phyloP scores from a whole-genome alignment of 2,329 filamentous ascomycete species.

The Penicillium nordicum region DNA sequence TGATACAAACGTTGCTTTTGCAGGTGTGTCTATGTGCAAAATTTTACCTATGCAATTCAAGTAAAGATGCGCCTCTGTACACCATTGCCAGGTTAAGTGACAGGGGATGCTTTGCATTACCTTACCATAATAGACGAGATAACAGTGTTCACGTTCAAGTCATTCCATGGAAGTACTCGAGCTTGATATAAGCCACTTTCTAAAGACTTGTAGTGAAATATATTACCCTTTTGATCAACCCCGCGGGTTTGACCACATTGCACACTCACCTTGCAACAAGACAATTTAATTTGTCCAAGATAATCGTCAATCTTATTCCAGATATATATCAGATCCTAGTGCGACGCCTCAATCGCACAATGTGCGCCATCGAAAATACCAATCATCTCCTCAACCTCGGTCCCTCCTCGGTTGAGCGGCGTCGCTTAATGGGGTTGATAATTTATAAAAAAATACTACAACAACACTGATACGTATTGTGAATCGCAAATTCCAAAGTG shows the following conservation, averaged over 20 bases:
- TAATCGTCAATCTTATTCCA: not conserved
- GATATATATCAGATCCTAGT: not conserved
- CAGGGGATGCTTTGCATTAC: slow-evolving; percentile 15
- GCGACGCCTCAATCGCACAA: not conserved
- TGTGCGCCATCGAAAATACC: not conserved
- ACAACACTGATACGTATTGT: not conserved
- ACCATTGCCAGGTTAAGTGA: slow-evolving; percentile 19
- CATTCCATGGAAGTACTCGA: slow-evolving; percentile 12
- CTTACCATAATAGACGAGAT: too few species aligned
- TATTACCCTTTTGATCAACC: not conserved
- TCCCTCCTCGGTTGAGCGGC: not conserved
- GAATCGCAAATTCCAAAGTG: not conserved
- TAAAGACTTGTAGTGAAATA: not conserved
- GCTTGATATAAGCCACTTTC: slow-evolving; percentile 10
- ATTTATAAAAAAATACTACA: not conserved
- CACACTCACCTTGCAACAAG: not conserved
- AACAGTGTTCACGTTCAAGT: slow-evolving; percentile 5
- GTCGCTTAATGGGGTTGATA: not conserved
- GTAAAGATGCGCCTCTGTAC: not conserved
- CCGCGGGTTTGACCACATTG: not conserved
- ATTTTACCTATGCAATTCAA: not conserved
- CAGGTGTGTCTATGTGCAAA: not conserved
- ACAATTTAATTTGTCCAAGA: not conserved
- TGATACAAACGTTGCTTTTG: too few species aligned
- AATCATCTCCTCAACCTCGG: not conserved